These are phyloP conservation scores for Chamaenerion angustifolium DNA, from an alignment of 345 rosid species.

Conservation along the genomic window DNA sequence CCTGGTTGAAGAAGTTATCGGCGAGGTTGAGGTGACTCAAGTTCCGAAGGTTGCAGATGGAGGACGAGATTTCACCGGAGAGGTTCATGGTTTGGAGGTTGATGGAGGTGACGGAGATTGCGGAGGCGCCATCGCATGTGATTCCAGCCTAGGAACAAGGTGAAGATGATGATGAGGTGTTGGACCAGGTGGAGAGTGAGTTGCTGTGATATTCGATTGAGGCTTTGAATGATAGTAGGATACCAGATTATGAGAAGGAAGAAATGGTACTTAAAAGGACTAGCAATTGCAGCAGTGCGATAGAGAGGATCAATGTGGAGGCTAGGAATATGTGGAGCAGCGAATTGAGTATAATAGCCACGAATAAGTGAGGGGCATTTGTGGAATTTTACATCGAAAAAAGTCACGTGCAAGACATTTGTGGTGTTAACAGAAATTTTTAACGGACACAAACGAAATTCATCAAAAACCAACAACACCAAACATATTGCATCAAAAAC, in stretches of 20 bases:
- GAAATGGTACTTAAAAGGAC: constrained; percentile 11
- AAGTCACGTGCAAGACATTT: too few relatives aligned
- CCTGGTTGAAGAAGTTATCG: constrained; percentile 60
- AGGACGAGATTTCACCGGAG: constrained; percentile 73
- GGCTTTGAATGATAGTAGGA: constrained; percentile 63
- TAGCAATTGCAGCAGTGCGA: constrained; percentile 22
- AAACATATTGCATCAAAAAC: too few relatives aligned
- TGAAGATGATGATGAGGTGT: constrained; percentile 31
- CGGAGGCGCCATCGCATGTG: constrained; percentile 37
- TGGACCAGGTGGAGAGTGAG: constrained; percentile 66
- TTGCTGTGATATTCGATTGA: constrained; percentile 55
- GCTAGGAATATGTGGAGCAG: too few relatives aligned
- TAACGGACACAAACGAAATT: too few relatives aligned
- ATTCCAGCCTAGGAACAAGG: constrained; percentile 88
- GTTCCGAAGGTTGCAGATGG: constrained; percentile 49
- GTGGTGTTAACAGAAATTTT: too few relatives aligned
- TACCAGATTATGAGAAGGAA: constrained; percentile 38
- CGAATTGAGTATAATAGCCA: too few relatives aligned
- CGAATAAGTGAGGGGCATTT: too few relatives aligned
- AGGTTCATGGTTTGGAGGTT: constrained; percentile 74
- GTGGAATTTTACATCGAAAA: too few relatives aligned
- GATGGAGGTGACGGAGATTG: constrained; percentile 45
- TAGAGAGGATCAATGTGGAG: constrained; percentile 19
- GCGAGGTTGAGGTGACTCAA: constrained; percentile 66
- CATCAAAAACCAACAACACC: too few relatives aligned